Evolutionary conservation across 306 rosid genomes (phyloP), one percentile per base, ranked within the genome.

Genomic region (Glycine tomentella): DNA sequence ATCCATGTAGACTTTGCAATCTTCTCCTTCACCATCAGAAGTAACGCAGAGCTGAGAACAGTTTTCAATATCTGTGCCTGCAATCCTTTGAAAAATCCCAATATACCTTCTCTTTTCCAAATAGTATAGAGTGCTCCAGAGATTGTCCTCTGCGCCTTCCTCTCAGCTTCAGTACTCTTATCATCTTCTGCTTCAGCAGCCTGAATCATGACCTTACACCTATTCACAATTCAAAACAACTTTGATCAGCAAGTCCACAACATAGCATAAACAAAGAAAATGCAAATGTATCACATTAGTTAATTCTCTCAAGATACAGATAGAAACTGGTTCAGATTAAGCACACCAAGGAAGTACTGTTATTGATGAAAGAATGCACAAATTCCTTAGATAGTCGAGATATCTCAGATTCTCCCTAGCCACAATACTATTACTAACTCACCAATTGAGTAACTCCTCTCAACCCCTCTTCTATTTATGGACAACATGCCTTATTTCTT

Each of bases 171-270:
- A 8, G 79, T 74, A 46, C 79, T 85, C 63, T 61, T 83, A 20
- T 84, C 85, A 74, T 87, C 88, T 6, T 86, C 92, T 9, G 89
- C 80, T 69, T 92, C 93, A 7, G 98, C 97, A 33, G 98, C 92
- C 82, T 95, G 98, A 84, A 95, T 90, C 93, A 85, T 92, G 44
- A 91, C 89, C 90, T 95, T 95, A 85, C 97, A 90, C 93, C 98
- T 95, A 87, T 79, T 57, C 40, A 9, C 70, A 82, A 58, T 78
- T 83, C 48, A 81, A 36, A 66, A 80, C 74, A 76, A 58, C 75
- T 76, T 65, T 55, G 52, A 25, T 72, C 46, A 84, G 31, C 31
- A 25, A 25, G 31, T 25, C 2, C 31, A 25, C 31, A 25, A 25
- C 31, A 25, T 25, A 25, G 31, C 31, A 25, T 25, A 25, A 25